Base-by-base conservation (phyloP, 192 early-diverging fungal genomes). In the Helicostylum pulchrum region DNA sequence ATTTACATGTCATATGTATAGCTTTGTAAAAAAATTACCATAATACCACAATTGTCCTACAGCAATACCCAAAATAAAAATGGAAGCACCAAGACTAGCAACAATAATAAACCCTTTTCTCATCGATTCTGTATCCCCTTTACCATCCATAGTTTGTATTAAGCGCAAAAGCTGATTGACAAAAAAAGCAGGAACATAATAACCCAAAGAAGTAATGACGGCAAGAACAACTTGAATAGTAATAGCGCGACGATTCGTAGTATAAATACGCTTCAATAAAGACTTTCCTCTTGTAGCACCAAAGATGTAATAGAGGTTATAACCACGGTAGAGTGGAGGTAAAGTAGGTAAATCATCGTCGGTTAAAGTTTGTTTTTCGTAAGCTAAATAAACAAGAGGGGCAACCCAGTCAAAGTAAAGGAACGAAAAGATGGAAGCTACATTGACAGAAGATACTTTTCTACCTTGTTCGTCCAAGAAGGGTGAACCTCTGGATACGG, bases 41-140 rank as follows among this genome's bases (percentile, higher is more conserved):
- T 50, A 71, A 42, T 65, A 76, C 74, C 74, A 76, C 3, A 67
- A 23, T 48, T 72, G 65, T 4, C 59, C 60, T 1, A 51, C 50
- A 7, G 31, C 20, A 10, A 76, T 19, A 0, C 78, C 84, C 31
- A 87, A 74, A 20, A 87, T 68, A 73, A 45, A 78, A 3, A 78
- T 76, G 2, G 74, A 69, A 6, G 83, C 79, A 31, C 66, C 77
- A 19, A 78, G 73, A 32, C 80, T 88, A 7, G 77, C 70, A 9
- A 74, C 65, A 53, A 94, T 71, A 15, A 94, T 50, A 9, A 80
- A 65, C 70, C 81, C 85, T 3, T 83, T 61, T 81, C 86, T 88
- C 19, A 67, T 61, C 11, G 36, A 54, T 14, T 55, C 64, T 12
- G 47, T 20, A 36, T 66, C 64, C 1, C 0, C 19, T 9, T 34